phyloP scores from a whole-genome alignment of 306 rosid species.

The Pterocarpus santalinus region DNA sequence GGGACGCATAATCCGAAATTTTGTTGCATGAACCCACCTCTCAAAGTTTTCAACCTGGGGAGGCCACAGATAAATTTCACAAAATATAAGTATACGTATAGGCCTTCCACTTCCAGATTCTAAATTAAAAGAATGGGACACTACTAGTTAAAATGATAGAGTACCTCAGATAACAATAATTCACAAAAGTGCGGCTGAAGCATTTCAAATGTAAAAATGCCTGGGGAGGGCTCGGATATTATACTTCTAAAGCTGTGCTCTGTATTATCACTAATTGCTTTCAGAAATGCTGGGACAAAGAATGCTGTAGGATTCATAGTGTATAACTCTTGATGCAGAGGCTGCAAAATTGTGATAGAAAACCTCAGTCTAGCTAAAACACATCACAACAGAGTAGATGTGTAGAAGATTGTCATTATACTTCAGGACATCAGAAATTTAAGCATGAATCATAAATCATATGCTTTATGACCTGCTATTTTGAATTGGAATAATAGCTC shows the following conservation, averaged over 20 bases:
- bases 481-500: constrained; percentile 26
- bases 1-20: constrained; percentile 78
- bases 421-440: constrained; percentile 5
- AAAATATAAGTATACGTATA: background rate
- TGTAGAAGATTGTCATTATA: constrained; percentile 15
- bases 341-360: constrained; percentile 57
- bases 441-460: constrained; percentile 1
- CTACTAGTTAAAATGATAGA: constrained; percentile 37
- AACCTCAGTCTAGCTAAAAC: constrained; percentile 35
- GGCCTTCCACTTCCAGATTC: constrained; percentile 22
- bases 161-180: constrained; percentile 82
- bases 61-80: constrained; percentile 43
- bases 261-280: constrained; percentile 69
- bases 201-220: constrained; percentile 84
- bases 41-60: constrained; percentile 83
- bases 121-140: constrained; percentile 33
- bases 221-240: constrained; percentile 72
- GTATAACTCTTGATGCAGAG: constrained; percentile 68
- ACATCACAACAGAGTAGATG: constrained; percentile 15
- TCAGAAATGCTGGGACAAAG: constrained; percentile 86
- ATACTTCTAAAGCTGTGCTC: constrained; percentile 75
- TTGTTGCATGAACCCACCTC: constrained; percentile 71
- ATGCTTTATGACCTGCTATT: background rate
- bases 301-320: constrained; percentile 67
- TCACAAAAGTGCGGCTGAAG: constrained; percentile 83